These are phyloP conservation scores for Phytophthora syringae DNA, from an alignment of 352 stramenopile genomes.

Conservation along the genomic window DNA sequence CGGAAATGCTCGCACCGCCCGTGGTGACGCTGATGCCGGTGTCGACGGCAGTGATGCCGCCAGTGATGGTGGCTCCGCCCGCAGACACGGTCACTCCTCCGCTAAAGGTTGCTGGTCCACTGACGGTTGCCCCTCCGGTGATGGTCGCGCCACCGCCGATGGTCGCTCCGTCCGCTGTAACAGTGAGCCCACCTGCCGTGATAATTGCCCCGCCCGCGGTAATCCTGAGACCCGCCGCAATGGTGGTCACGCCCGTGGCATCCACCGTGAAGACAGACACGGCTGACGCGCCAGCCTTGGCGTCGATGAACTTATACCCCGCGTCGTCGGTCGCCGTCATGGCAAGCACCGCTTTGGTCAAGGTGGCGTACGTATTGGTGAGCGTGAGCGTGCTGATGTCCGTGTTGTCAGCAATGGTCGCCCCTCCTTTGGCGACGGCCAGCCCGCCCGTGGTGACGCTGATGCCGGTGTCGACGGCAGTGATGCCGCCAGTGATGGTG, in stretches of 20 bases:
- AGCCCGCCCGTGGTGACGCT: too few relatives aligned
- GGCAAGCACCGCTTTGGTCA: too few relatives aligned
- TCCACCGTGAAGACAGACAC: too few relatives aligned
- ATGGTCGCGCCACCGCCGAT: background rate
- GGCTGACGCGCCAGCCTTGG: background rate
- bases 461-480: too few relatives aligned
- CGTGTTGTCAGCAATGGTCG: too few relatives aligned
- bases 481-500: too few relatives aligned
- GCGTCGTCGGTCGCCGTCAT: too few relatives aligned
- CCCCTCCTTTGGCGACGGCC: too few relatives aligned
- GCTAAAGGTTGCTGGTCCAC: background rate
- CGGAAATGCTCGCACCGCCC: background rate
- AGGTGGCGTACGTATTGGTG: too few relatives aligned
- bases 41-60: conserved; percentile 31
- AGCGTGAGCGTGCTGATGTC: too few relatives aligned
- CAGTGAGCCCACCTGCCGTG: conserved; percentile 10
- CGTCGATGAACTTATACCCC: background rate
- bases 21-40: conserved; percentile 22
- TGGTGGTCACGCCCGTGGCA: too few relatives aligned
- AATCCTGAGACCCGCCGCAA: background rate
- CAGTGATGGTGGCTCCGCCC: conserved; percentile 5
- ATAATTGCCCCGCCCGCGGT: background rate
- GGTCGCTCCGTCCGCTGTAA: conserved; percentile 9
- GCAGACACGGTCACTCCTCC: conserved; percentile 5
- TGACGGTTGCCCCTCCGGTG: background rate